These are phyloP conservation scores for Ganoderma lingzhi DNA, from an alignment of 1,284 basidiomycete species.

Conservation along the genomic window DNA sequence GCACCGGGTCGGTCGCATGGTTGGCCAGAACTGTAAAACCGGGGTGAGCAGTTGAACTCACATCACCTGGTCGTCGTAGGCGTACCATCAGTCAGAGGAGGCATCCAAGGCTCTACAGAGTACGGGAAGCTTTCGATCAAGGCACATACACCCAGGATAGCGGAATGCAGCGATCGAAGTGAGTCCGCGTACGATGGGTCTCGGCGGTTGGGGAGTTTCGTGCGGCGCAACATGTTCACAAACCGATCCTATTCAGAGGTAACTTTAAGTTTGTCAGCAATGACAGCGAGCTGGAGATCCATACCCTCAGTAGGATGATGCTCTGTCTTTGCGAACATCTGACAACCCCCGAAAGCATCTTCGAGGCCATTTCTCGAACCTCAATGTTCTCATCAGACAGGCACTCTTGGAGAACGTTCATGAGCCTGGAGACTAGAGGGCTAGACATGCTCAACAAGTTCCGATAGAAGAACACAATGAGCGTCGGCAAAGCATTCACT, in stretches of 20 bases:
- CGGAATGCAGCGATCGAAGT: conserved; percentile 85
- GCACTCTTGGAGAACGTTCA: conserved; percentile 86
- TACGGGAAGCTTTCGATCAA: conserved; percentile 85
- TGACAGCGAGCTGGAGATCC: conserved; percentile 20
- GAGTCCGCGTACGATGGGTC: conserved; percentile 80
- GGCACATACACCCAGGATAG: conserved; percentile 90
- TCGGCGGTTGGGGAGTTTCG: conserved; percentile 75
- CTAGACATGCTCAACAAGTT: conserved; percentile 84
- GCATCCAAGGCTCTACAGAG: conserved; percentile 82
- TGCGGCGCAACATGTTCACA: conserved; percentile 66
- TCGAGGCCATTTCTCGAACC: conserved; percentile 93
- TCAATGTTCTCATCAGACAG: conserved; percentile 92
- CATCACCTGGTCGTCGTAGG: conserved; percentile 4
- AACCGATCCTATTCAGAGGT: conserved; percentile 74
- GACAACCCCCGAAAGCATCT: conserved; percentile 89
- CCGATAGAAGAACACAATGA: conserved; percentile 87
- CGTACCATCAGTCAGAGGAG: conserved; percentile 76
- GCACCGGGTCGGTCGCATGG: conserved; percentile 91
- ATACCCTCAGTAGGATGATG: conserved; percentile 86
- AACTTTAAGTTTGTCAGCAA: conserved; percentile 21
- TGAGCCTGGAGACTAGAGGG: conserved; percentile 69
- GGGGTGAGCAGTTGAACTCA: conserved; percentile 18
- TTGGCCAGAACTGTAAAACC: conserved; percentile 67
- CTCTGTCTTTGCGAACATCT: conserved; percentile 93
- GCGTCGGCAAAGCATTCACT: conserved; percentile 73